A percentile compares a stretch with the other conserved stretches of the same genome.
Evolutionary conservation across 345 rosid genomes (phyloP).

Genomic region (Lepidium africanum): DNA sequence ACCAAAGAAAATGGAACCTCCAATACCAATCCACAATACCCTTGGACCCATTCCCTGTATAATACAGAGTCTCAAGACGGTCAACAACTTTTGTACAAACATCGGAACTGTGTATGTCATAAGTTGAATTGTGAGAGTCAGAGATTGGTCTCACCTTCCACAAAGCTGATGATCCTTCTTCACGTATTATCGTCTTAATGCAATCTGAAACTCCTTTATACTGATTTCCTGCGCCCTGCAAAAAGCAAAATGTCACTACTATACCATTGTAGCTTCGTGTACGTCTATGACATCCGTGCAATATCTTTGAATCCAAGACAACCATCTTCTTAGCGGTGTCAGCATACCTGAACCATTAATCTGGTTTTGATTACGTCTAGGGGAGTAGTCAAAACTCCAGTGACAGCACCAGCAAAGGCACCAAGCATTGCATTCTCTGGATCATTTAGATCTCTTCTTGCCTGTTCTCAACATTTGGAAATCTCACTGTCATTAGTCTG

Average conservation of each 20-base stretch:
- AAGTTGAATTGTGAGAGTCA: background rate
- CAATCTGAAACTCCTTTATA: slow-evolving; percentile 68
- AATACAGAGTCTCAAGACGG: background rate
- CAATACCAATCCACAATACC: slow-evolving; percentile 66
- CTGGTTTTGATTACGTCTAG: slow-evolving; percentile 76
- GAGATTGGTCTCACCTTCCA: slow-evolving; percentile 43
- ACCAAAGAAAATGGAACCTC: slow-evolving; percentile 70
- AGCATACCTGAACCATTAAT: slow-evolving; percentile 62
- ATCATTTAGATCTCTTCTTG: slow-evolving; percentile 66
- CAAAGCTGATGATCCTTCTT: slow-evolving; percentile 68
- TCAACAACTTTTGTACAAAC: slow-evolving; percentile 1
- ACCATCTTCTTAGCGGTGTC: background rate
- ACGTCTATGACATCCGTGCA: background rate
- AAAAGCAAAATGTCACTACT: background rate
- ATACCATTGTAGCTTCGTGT: background rate
- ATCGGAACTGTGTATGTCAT: background rate
- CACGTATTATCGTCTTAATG: slow-evolving; percentile 45
- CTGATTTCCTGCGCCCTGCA: slow-evolving; percentile 54
- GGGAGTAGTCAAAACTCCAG: slow-evolving; percentile 71
- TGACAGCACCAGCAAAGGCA: slow-evolving; percentile 83
- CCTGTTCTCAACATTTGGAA: slow-evolving; percentile 37
- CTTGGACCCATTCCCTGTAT: slow-evolving; percentile 78
- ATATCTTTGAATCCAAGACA: background rate
- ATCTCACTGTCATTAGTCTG: background rate
- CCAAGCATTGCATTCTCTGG: slow-evolving; percentile 79